A percentile compares a stretch with the other conserved stretches of the same genome.
Conservation (phyloP, 257 asterid species). For the Nicotiana attenuata region DNA sequence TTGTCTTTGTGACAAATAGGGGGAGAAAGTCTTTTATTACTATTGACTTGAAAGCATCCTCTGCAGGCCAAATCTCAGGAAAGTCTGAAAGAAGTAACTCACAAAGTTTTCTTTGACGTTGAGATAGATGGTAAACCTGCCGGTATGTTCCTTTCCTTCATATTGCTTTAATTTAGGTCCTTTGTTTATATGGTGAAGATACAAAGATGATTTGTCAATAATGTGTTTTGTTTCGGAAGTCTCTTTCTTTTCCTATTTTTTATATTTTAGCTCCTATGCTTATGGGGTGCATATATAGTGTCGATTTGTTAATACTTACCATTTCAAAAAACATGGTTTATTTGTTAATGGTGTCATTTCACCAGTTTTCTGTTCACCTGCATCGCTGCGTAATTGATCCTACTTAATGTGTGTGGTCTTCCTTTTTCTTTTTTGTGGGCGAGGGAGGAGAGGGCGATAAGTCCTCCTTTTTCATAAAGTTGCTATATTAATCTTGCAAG, state of each 20-base stretch:
- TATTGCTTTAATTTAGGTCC: not conserved
- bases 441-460: not conserved
- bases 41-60: not conserved
- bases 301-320: not conserved
- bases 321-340: not conserved
- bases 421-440: not conserved
- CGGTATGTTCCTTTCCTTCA: slow-evolving; percentile 39
- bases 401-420: not conserved
- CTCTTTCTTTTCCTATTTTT: not conserved
- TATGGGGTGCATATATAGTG: not conserved
- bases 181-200: not conserved
- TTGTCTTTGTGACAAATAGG: not conserved
- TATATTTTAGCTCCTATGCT: not conserved
- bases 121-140: slow-evolving; percentile 84
- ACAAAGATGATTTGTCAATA: not conserved
- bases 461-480: not conserved
- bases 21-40: not conserved
- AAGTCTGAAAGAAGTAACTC: slow-evolving; percentile 67
- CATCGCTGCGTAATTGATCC: not conserved
- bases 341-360: not conserved
- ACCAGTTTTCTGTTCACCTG: not conserved
- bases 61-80: slow-evolving; percentile 75
- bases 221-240: not conserved
- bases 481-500: not conserved
- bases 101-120: slow-evolving; percentile 71